These are phyloP conservation scores for Rhodotorula sp. DNA, from an alignment of 1,284 basidiomycete species.

Conservation along the genomic window DNA sequence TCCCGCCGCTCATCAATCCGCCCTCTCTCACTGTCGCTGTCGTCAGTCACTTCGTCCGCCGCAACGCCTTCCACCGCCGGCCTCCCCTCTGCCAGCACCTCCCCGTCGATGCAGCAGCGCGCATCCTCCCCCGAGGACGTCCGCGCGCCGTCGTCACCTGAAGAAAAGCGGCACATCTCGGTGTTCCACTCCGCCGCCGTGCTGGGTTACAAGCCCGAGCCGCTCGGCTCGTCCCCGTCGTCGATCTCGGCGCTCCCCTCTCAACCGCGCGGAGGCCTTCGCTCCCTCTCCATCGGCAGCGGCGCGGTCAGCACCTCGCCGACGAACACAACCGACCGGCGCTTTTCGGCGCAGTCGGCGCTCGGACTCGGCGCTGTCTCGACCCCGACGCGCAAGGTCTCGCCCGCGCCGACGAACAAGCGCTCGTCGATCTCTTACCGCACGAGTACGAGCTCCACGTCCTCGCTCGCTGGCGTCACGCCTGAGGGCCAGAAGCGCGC, in stretches of 20 bases:
- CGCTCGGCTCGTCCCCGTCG: slow-evolving; percentile 1
- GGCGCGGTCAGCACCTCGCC: slow-evolving; percentile 5
- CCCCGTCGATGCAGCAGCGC: not conserved
- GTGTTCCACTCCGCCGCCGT: slow-evolving; percentile 40
- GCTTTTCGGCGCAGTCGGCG: slow-evolving; percentile 12
- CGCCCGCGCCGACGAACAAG: slow-evolving; percentile 16
- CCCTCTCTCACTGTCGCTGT: slow-evolving; percentile 37
- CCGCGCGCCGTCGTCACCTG: slow-evolving; percentile 20
- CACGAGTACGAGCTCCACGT: slow-evolving; percentile 12
- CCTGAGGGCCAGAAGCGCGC: slow-evolving; percentile 11
- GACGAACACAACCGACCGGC: slow-evolving; percentile 11
- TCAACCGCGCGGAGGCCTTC: slow-evolving; percentile 26
- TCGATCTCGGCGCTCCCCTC: not conserved
- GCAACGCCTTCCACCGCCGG: slow-evolving; percentile 17
- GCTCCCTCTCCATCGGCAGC: slow-evolving; percentile 40
- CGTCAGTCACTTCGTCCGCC: slow-evolving; percentile 11
- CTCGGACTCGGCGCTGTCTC: slow-evolving; percentile 3
- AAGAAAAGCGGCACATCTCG: slow-evolving; percentile 34
- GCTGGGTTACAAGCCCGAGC: slow-evolving; percentile 15
- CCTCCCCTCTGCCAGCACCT: not conserved
- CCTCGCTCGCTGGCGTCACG: slow-evolving; percentile 4
- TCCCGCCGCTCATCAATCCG: slow-evolving; percentile 27
- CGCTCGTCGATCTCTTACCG: slow-evolving; percentile 40
- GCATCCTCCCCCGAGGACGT: slow-evolving; percentile 21
- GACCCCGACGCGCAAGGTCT: slow-evolving; percentile 10